Conservation (phyloP, 1,284 basidiomycete genomes). For the Entoloma clypeatum region DNA sequence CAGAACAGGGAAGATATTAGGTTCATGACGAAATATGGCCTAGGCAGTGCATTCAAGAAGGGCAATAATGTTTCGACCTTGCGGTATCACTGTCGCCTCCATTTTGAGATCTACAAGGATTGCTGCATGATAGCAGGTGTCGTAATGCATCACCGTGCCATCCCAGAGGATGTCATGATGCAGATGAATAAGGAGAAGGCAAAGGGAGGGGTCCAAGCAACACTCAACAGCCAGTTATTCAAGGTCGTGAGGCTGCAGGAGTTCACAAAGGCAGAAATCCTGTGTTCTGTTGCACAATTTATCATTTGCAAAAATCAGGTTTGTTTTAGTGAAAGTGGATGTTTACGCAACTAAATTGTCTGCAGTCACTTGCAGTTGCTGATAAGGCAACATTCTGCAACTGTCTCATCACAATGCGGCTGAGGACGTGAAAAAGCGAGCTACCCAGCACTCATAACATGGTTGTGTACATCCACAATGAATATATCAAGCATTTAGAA, state of each 20-base stretch:
- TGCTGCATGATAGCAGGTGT: too few relatives aligned
- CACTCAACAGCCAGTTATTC: too few relatives aligned
- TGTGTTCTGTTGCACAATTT: not conserved
- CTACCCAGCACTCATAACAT: not conserved
- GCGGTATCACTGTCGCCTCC: too few relatives aligned
- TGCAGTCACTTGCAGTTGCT: not conserved
- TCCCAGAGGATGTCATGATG: too few relatives aligned
- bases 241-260: not conserved
- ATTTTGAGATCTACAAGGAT: too few relatives aligned
- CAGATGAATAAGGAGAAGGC: too few relatives aligned
- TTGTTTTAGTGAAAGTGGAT: not conserved
- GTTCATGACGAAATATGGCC: too few relatives aligned
- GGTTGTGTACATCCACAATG: not conserved
- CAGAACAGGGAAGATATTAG: too few relatives aligned
- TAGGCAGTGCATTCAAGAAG: too few relatives aligned
- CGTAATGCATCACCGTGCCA: too few relatives aligned
- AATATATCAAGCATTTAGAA: not conserved
- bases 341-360: not conserved
- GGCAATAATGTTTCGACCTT: too few relatives aligned
- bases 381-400: not conserved
- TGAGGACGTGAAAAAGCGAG: not conserved
- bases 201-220: too few relatives aligned
- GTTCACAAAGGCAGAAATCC: not conserved
- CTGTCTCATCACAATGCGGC: not conserved
- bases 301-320: not conserved